Evolutionary conservation across 1,139 yeast genomes (phyloP), one percentile per base, ranked within the genome.

Genomic region (Blastobotrys serpentis): DNA sequence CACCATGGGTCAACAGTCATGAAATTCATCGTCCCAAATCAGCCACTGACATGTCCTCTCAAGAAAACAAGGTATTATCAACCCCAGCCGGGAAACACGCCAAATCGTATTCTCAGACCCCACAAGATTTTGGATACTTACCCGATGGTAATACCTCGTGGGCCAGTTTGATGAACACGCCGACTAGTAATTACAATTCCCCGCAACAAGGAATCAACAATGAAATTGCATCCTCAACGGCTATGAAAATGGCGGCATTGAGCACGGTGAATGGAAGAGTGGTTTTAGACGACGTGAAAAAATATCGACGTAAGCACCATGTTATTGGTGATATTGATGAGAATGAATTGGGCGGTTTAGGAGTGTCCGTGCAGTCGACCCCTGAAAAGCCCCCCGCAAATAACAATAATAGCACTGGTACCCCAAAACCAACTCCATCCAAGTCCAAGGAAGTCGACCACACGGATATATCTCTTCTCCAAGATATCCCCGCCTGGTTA

Each of bases 401-500:
- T 11, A 19, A 18, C 44, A 42, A 42, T 22, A 13, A 19, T 17
- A 21, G 32, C 40, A 7, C 41, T 7, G 41, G 16, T 26, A 19
- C 16, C 25, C 16, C 41, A 21, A 23, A 25, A 17, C 32, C 41
- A 7, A 30, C 44, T 37, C 42, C 44, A 44, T 36, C 43, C 26
- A 7, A 39, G 18, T 25, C 72, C 76, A 47, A 89, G 82, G 59
- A 79, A 83, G 42, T 44, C 38, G 49, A 52, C 30, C 52, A 49
- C 47, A 76, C 87, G 18, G 84, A 81, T 58, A 71, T 76, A 34
- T 81, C 79, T 48, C 69, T 87, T 52, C 72, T 89, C 61, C 73
- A 76, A 53, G 94, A 92, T 65, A 81, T 92, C 48, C 95, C 97
- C 2, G 85, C 87, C 2, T 92, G 98, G 98, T 75, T 92, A 65